Evolutionary conservation across 345 rosid species (phyloP).

Genomic region (Eucalyptus albens): DNA sequence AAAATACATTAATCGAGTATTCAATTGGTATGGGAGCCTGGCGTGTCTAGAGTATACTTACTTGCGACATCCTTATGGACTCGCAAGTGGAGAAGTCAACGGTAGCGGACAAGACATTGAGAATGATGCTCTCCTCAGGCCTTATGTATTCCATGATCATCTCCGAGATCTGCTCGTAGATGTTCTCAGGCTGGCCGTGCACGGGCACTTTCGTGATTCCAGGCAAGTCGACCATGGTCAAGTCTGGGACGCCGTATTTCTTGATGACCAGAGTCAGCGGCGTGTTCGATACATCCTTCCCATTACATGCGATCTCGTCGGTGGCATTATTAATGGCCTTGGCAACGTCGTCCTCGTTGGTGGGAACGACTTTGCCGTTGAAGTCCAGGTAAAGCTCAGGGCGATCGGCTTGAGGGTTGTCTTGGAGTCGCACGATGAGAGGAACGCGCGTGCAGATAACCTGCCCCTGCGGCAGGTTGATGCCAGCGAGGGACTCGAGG

Average conservation of each 20-base stretch:
- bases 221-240: conserved; percentile 49
- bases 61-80: conserved; percentile 38
- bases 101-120: conserved; percentile 32
- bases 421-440: conserved; percentile 35
- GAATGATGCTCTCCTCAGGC: conserved; percentile 31
- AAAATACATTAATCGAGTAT: background rate
- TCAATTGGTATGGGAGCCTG: background rate
- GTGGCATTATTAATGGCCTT: conserved; percentile 22
- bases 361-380: background rate
- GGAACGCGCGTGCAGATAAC: conserved; percentile 44
- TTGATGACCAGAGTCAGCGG: conserved; percentile 29
- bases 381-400: conserved; percentile 21
- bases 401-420: background rate
- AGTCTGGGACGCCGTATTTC: conserved; percentile 29
- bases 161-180: conserved; percentile 23
- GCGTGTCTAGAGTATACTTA: background rate
- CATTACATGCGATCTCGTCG: conserved; percentile 21
- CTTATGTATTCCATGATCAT: conserved; percentile 31
- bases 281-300: conserved; percentile 26
- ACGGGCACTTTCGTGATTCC: conserved; percentile 41
- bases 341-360: conserved; percentile 9
- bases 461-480: conserved; percentile 1
- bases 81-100: conserved; percentile 39
- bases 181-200: conserved; percentile 34
- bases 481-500: conserved; percentile 20